Percentiles rank a stretch among this genome's conserved stretches.
phyloP scores from a whole-genome alignment of 768 basidiomycete species.

The Boletus subparvulus region DNA sequence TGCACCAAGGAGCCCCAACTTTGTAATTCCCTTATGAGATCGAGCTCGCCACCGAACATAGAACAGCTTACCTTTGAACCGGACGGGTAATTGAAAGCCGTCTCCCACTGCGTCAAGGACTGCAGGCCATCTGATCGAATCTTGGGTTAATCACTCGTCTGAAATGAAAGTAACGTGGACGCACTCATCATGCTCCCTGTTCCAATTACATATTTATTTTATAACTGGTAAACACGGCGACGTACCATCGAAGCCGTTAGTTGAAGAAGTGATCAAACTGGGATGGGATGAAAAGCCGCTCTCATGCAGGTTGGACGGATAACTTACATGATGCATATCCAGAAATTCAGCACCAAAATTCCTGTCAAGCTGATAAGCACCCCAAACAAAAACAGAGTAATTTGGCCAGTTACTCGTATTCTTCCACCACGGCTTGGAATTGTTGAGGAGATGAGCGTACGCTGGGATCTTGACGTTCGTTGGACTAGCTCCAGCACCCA shows the following conservation, averaged over 20 bases:
- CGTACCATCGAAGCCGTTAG: slow-evolving; percentile 2
- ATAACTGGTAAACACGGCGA: background rate
- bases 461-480: background rate
- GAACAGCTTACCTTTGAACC: slow-evolving; percentile 1
- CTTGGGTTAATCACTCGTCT: background rate
- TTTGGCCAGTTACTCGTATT: too few species aligned
- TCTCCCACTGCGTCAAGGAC: slow-evolving; percentile 1
- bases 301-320: background rate
- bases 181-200: slow-evolving; percentile 7
- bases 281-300: background rate
- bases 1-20: background rate
- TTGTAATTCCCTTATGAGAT: background rate
- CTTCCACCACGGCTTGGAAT: background rate
- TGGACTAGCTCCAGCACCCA: background rate
- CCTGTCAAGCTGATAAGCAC: too few species aligned
- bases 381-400: too few species aligned
- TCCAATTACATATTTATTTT: background rate
- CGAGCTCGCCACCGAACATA: background rate
- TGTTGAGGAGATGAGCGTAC: background rate
- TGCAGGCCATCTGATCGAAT: slow-evolving; percentile 1
- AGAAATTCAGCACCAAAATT: background rate
- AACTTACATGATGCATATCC: background rate
- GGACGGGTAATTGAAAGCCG: background rate
- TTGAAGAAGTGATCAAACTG: background rate
- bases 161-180: background rate